A percentile compares a stretch with the other conserved stretches of the same genome.
Evolutionary conservation across 2,329 filamentous ascomycete genomes (phyloP).

Genomic region (Ophiognomonia clavigignenti-juglandacearum): DNA sequence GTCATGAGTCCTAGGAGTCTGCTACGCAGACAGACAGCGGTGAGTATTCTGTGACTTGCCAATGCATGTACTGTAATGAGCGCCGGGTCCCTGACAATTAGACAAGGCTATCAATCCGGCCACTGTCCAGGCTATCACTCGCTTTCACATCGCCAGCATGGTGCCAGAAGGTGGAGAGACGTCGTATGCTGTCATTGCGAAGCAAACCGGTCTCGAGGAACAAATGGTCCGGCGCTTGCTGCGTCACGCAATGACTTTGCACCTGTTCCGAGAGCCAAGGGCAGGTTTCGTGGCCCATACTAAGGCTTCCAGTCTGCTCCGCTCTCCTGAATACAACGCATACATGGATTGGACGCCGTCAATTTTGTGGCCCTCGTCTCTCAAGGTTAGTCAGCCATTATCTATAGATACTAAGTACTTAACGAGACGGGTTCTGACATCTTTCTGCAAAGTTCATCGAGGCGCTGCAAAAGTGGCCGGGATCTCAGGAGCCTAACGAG

Average conservation of each 20-base stretch:
- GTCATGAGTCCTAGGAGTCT: too few species aligned
- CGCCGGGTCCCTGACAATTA: too few species aligned
- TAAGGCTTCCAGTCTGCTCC: slow-evolving; percentile 16
- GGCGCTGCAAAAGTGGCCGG: not conserved
- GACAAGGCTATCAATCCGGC: too few species aligned
- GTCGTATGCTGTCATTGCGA: slow-evolving; percentile 8
- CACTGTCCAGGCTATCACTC: slow-evolving; percentile 21
- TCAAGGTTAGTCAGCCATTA: not conserved
- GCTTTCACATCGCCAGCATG: slow-evolving; percentile 20
- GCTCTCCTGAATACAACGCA: slow-evolving; percentile 10
- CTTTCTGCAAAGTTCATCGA: too few species aligned
- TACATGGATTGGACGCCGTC: slow-evolving; percentile 17
- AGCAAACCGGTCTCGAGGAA: slow-evolving; percentile 19
- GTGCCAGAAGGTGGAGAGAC: slow-evolving; percentile 21
- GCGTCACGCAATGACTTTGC: slow-evolving; percentile 24
- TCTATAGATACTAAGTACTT: too few species aligned
- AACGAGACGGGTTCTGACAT: too few species aligned
- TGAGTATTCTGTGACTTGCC: too few species aligned
- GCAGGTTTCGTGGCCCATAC: slow-evolving; percentile 24
- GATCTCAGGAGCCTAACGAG: not conserved
- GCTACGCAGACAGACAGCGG: too few species aligned
- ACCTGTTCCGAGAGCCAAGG: slow-evolving; percentile 24
- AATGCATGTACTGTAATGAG: too few species aligned
- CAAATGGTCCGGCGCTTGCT: slow-evolving; percentile 21
- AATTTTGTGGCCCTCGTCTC: too few species aligned